A percentile compares a stretch with the other conserved stretches of the same genome.
phyloP scores from a whole-genome alignment of 306 rosid species.

The Fagus sylvatica region DNA sequence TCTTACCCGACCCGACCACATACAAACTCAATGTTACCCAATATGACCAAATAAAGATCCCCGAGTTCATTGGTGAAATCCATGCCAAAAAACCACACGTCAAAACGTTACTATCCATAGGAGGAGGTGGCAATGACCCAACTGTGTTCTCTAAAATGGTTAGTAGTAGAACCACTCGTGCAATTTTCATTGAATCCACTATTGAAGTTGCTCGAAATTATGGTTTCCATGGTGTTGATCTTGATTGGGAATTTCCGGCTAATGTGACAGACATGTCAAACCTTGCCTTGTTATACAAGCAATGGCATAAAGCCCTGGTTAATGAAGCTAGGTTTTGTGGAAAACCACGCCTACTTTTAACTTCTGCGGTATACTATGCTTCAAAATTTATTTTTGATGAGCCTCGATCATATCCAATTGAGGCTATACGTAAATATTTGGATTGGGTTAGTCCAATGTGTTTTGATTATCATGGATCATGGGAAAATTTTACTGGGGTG shows the following conservation, averaged over 20 bases:
- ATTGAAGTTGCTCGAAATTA: conserved; percentile 54
- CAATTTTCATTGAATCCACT: conserved; percentile 60
- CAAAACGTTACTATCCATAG: conserved; percentile 62
- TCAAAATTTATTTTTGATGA: conserved; percentile 29
- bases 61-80: conserved; percentile 44
- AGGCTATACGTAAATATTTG: conserved; percentile 36
- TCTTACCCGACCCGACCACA: conserved; percentile 40
- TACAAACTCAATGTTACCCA: conserved; percentile 42
- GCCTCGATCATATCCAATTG: conserved; percentile 52
- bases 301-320: conserved; percentile 56
- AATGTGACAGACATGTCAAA: conserved; percentile 58
- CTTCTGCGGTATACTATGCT: conserved; percentile 65
- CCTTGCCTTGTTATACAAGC: conserved; percentile 44
- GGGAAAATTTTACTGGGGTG: conserved; percentile 58
- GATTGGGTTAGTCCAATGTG: conserved; percentile 85
- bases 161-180: conserved; percentile 21
- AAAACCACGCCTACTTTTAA: conserved; percentile 52
- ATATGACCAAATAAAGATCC: conserved; percentile 29
- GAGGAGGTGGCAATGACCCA: conserved; percentile 63
- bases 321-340: conserved; percentile 20
- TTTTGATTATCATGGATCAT: conserved; percentile 67
- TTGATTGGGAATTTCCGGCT: conserved; percentile 82
- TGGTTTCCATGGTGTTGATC: conserved; percentile 71
- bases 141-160: conserved; percentile 57
- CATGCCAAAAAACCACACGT: conserved; percentile 39